Evolutionary conservation across 805 yeast species (phyloP).

Genomic region (Tanozyma kutaoensis): DNA sequence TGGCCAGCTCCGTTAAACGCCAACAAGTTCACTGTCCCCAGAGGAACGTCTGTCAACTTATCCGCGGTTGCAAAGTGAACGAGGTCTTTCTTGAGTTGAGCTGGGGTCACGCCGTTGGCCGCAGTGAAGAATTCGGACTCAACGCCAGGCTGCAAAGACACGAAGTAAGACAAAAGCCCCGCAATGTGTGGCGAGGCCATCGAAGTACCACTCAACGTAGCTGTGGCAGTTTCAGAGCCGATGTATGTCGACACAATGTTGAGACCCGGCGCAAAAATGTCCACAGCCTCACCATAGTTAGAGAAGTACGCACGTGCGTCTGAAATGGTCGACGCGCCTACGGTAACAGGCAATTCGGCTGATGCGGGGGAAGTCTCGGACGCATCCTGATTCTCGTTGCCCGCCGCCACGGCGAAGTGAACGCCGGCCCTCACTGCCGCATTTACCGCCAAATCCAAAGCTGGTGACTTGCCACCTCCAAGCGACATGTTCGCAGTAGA

Average conservation of each 20-base stretch:
- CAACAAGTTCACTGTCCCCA: conserved; percentile 58
- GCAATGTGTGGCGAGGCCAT: conserved; percentile 98
- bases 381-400: conserved; percentile 49
- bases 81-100: conserved; percentile 63
- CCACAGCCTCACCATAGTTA: conserved; percentile 41
- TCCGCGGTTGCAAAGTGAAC: conserved; percentile 55
- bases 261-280: conserved; percentile 43
- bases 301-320: conserved; percentile 39
- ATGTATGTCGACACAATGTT: conserved; percentile 50
- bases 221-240: conserved; percentile 65
- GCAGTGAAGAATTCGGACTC: conserved; percentile 49
- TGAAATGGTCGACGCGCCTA: conserved; percentile 32
- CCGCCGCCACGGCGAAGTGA: conserved; percentile 52
- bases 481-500: conserved; percentile 51
- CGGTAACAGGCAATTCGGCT: conserved; percentile 41
- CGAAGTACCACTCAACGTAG: conserved; percentile 86
- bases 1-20: conserved; percentile 78
- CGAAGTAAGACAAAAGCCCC: conserved; percentile 81
- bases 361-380: conserved; percentile 49
- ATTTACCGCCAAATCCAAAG: conserved; percentile 44
- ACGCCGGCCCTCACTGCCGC: conserved; percentile 45
- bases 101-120: conserved; percentile 47
- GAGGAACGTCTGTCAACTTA: conserved; percentile 48
- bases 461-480: conserved; percentile 44
- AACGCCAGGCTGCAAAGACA: conserved; percentile 71